A percentile compares a stretch with the other conserved stretches of the same genome.
These are phyloP conservation scores for Rosa multiflora DNA, from an alignment of 306 rosid genomes.

Conservation along the genomic window DNA sequence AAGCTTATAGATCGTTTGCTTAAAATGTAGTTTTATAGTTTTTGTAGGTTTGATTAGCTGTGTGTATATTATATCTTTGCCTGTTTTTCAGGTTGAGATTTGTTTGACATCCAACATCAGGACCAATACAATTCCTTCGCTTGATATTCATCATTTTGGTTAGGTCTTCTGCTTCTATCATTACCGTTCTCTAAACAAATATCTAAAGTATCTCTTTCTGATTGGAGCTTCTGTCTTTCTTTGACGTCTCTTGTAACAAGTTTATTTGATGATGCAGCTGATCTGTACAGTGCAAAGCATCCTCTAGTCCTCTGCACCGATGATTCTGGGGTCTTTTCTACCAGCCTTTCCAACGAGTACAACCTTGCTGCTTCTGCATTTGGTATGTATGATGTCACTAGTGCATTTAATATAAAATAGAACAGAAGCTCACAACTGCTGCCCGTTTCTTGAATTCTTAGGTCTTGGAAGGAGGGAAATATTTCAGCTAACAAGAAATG, in stretches of 20 bases:
- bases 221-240: constrained; percentile 10
- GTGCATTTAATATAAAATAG: constrained; percentile 12
- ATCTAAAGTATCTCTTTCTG: not conserved
- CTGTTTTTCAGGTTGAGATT: constrained; percentile 85
- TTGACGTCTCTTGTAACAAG: constrained; percentile 8
- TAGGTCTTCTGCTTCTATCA: constrained; percentile 33
- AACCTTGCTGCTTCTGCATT: constrained; percentile 61
- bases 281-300: constrained; percentile 58
- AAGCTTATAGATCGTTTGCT: not conserved
- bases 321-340: constrained; percentile 84
- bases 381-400: constrained; percentile 44
- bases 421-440: constrained; percentile 5
- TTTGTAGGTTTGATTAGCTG: constrained; percentile 8
- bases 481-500: constrained; percentile 70
- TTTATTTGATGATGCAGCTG: constrained; percentile 52
- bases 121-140: constrained; percentile 61
- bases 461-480: constrained; percentile 74
- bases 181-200: constrained; percentile 6
- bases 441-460: constrained; percentile 26
- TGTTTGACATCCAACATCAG: constrained; percentile 90
- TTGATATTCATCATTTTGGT: constrained; percentile 95
- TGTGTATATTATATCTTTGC: not conserved
- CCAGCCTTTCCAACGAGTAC: constrained; percentile 74
- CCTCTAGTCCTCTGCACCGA: constrained; percentile 87
- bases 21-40: not conserved